Percentiles rank a stretch among this genome's conserved stretches.
phyloP scores from a whole-genome alignment of 495 filamentous ascomycete genomes.

The Physcia stellaris region DNA sequence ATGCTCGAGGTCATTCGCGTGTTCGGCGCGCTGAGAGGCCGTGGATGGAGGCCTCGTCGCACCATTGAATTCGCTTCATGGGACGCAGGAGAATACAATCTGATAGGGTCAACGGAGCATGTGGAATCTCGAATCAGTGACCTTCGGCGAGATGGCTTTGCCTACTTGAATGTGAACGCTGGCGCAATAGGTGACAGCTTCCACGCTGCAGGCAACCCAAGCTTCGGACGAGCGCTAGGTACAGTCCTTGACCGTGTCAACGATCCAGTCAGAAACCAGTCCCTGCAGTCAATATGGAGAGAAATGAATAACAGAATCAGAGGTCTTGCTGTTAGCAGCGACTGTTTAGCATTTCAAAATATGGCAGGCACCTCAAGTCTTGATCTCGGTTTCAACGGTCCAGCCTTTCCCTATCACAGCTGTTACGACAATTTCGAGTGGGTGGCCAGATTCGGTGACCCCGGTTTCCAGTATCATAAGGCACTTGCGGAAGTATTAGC shows the following conservation, averaged over 20 bases:
- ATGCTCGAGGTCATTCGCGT: slow-evolving; percentile 78
- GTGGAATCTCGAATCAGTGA: slow-evolving; percentile 56
- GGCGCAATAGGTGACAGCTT: slow-evolving; percentile 66
- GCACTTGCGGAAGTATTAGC: slow-evolving; percentile 66
- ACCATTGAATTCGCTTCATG: slow-evolving; percentile 92
- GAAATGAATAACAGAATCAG: slow-evolving; percentile 41
- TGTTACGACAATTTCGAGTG: slow-evolving; percentile 85
- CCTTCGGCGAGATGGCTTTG: slow-evolving; percentile 49
- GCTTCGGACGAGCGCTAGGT: slow-evolving; percentile 57
- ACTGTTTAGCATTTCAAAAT: slow-evolving; percentile 85
- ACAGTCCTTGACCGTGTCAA: slow-evolving; percentile 57
- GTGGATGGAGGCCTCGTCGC: slow-evolving; percentile 81
- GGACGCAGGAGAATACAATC: slow-evolving; percentile 83
- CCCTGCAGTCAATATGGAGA: slow-evolving; percentile 66
- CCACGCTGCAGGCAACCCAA: slow-evolving; percentile 60
- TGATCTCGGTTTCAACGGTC: slow-evolving; percentile 68
- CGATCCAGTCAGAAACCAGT: slow-evolving; percentile 60
- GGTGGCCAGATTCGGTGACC: slow-evolving; percentile 68
- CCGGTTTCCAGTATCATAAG: slow-evolving; percentile 69
- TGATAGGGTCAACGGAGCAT: slow-evolving; percentile 88
- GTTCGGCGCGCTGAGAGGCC: slow-evolving; percentile 56
- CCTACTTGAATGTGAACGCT: slow-evolving; percentile 88
- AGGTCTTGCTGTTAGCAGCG: slow-evolving; percentile 66
- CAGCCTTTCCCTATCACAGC: slow-evolving; percentile 60
- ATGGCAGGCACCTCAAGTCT: slow-evolving; percentile 85